Base-by-base conservation (phyloP, 805 yeast species). In the Candida methanosorbosa region DNA sequence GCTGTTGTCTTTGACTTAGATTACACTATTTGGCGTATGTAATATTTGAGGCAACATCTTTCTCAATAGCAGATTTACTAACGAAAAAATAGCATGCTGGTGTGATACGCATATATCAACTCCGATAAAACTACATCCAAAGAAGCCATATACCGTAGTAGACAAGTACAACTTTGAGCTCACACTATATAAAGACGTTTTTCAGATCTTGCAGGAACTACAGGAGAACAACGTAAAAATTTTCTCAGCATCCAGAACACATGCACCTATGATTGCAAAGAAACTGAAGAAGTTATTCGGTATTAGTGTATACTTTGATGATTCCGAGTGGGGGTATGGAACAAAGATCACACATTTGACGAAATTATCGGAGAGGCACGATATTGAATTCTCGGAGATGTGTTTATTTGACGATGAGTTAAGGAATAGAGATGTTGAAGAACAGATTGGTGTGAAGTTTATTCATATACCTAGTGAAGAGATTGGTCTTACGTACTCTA, bases 211-310 rank as follows among this genome's bases (percentile, higher is more conserved):
- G 13, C 47, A 52, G 11, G 78, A 74, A 36, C 56, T 86, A 36
- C 56, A 57, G 21, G 57, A 57, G 1, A 57, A 72, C 15, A 56
- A 58, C 3, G 76, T 78, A 7, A 57, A 53, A 23, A 66, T 83
- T 1, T 68, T 80, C 20, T 76, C 80, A 4, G 95, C 95, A 0
- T 79, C 90, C 18, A 64, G 95, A 44, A 86, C 96, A 0, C 72
- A 74, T 40, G 73, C 85, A 1, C 94, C 95, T 0, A 64, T 70
- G n/a, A 61, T 81, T n/a, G 95, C 95, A 2, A 64, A 65, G 42
- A 72, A 75, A 35, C 55, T 86, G 49, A 57, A 85, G 34, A 61
- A 66, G 8, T 53, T 67, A 37, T 64, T 81, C 24, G 63, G 68
- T 25, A 57, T 85, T 1, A 68, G 69, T 29, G 47, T 61, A 11